Conservation (phyloP, 345 rosid species). For the Camelina neglecta region DNA sequence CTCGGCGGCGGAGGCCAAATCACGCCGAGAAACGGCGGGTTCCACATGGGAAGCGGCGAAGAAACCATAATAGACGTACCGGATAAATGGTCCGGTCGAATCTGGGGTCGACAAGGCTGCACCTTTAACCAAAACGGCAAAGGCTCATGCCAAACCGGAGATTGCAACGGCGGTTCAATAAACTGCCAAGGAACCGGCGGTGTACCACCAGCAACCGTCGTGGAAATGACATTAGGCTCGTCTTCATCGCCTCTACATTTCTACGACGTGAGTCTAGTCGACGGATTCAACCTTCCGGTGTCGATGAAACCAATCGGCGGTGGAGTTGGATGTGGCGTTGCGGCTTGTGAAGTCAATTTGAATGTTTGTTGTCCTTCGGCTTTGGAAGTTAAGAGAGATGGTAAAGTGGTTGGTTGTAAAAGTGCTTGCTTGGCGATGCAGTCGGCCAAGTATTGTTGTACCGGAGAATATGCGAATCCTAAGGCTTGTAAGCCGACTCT, state of each 20-base stretch:
- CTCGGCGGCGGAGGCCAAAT: slow-evolving; percentile 72
- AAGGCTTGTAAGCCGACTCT: slow-evolving; percentile 83
- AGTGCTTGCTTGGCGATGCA: slow-evolving; percentile 97
- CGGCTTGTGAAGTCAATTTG: slow-evolving; percentile 82
- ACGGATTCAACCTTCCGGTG: slow-evolving; percentile 87
- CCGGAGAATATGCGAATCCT: slow-evolving; percentile 72
- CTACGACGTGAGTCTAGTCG: slow-evolving; percentile 96
- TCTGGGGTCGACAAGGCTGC: slow-evolving; percentile 92
- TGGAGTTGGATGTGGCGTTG: slow-evolving; percentile 84
- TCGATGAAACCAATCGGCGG: slow-evolving; percentile 91
- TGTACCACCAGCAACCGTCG: slow-evolving; percentile 77
- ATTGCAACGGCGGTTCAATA: slow-evolving; percentile 58
- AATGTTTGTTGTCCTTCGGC: slow-evolving; percentile 89
- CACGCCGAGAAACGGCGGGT: slow-evolving; percentile 68
- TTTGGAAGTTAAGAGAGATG: slow-evolving; percentile 69
- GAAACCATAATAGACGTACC: slow-evolving; percentile 73
- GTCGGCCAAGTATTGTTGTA: slow-evolving; percentile 88
- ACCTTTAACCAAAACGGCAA: slow-evolving; percentile 60
- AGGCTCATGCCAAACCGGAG: slow-evolving; percentile 80
- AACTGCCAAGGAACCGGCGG: slow-evolving; percentile 75
- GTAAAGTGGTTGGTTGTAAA: slow-evolving; percentile 79
- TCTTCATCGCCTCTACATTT: slow-evolving; percentile 73
- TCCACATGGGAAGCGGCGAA: slow-evolving; percentile 66
- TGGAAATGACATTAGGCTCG: slow-evolving; percentile 89
- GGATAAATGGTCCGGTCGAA: slow-evolving; percentile 79